Percentiles rank a stretch among this genome's conserved stretches.
These are phyloP conservation scores for Claviceps citrina DNA, from an alignment of 2,329 filamentous ascomycete genomes.

Conservation along the genomic window DNA sequence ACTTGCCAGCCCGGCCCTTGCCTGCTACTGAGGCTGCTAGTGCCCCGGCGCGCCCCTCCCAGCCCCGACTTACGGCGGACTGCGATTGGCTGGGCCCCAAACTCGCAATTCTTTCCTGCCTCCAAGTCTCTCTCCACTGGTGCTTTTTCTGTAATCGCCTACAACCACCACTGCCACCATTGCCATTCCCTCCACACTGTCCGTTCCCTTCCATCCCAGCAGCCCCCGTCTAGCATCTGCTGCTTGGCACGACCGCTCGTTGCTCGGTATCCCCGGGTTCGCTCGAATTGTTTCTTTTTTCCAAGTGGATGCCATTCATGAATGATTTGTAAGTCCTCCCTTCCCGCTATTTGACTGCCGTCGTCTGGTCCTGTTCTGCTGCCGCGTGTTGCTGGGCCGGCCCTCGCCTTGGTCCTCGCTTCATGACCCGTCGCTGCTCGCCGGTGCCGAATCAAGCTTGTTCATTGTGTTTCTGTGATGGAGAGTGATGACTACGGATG, in stretches of 20 bases:
- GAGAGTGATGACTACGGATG: slow-evolving; percentile 20
- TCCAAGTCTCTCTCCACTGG: slow-evolving; percentile 16
- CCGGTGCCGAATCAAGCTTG: slow-evolving; percentile 12
- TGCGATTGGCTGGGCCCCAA: slow-evolving; percentile 13
- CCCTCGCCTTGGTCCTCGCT: slow-evolving; percentile 16
- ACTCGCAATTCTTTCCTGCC: slow-evolving; percentile 25
- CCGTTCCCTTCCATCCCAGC: slow-evolving; percentile 20
- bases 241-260: slow-evolving; percentile 3
- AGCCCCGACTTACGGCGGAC: slow-evolving; percentile 4
- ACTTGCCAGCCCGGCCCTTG: neutral
- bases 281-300: slow-evolving; percentile 14
- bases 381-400: slow-evolving; percentile 23
- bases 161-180: slow-evolving; percentile 5
- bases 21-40: neutral
- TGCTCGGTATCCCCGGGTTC: slow-evolving; percentile 2
- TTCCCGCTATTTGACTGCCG: slow-evolving; percentile 6
- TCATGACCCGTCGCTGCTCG: slow-evolving; percentile 22
- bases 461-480: slow-evolving; percentile 19
- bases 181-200: slow-evolving; percentile 13
- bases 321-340: slow-evolving; percentile 35
- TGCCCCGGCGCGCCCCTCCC: neutral
- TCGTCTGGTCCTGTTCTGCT: slow-evolving; percentile 12
- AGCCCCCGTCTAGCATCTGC: slow-evolving; percentile 11
- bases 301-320: slow-evolving; percentile 27
- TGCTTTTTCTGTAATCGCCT: slow-evolving; percentile 17